phyloP scores from a whole-genome alignment of 306 rosid species.

The Arachis hypogaea region DNA sequence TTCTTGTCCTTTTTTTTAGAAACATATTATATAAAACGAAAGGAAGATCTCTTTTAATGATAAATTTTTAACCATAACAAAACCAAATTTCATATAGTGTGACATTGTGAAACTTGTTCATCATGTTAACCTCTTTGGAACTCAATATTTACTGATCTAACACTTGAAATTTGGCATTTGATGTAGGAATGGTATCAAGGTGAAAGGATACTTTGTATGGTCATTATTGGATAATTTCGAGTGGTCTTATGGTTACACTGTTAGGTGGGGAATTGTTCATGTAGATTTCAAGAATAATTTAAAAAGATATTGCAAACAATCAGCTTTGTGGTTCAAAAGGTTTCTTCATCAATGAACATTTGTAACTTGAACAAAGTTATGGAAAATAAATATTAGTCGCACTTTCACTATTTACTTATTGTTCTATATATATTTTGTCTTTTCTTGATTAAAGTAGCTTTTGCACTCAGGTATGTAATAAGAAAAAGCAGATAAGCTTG shows the following conservation, averaged over 20 bases:
- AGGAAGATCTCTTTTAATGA: no score
- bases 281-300: slow-evolving; percentile 44
- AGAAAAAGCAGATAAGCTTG: no score
- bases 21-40: no score
- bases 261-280: slow-evolving; percentile 43
- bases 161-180: not conserved
- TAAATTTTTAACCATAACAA: no score
- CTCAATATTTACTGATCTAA: not conserved
- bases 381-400: not conserved
- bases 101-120: not conserved
- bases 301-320: slow-evolving; percentile 44
- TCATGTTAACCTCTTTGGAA: not conserved
- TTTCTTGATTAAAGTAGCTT: no score
- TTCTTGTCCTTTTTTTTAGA: not conserved
- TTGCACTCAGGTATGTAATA: no score
- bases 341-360: slow-evolving; percentile 32
- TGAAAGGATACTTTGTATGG: slow-evolving; percentile 59
- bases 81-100: no score
- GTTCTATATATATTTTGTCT: no score
- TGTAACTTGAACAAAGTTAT: not conserved
- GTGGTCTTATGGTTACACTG: slow-evolving; percentile 43
- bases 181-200: slow-evolving; percentile 42
- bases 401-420: no score
- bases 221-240: slow-evolving; percentile 52
- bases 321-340: slow-evolving; percentile 50